A percentile compares a stretch with the other conserved stretches of the same genome.
Evolutionary conservation across 2,329 filamentous ascomycete genomes (phyloP).

Genomic region (Nemania sp.): DNA sequence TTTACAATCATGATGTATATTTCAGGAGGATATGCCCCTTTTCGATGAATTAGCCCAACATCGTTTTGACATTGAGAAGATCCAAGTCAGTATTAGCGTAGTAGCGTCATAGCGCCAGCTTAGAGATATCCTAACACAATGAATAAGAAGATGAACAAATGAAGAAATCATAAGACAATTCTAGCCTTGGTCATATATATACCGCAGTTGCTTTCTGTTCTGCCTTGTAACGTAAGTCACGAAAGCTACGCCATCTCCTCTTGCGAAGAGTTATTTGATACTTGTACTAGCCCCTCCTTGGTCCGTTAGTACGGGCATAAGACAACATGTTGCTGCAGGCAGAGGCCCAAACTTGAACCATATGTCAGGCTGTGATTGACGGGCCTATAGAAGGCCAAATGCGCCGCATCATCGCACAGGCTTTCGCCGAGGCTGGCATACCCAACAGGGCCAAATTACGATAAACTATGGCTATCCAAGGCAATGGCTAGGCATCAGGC

Average conservation of each 20-base stretch:
- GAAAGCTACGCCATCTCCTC: background rate
- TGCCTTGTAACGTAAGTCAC: background rate
- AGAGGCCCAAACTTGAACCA: too few relatives aligned
- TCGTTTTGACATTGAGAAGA: background rate
- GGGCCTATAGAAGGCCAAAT: too few relatives aligned
- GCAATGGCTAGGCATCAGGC: too few relatives aligned
- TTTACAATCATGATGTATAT: conserved; percentile 26
- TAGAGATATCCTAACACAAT: conserved; percentile 17
- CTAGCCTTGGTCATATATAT: background rate
- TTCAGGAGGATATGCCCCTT: conserved; percentile 10
- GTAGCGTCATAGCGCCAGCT: conserved; percentile 19
- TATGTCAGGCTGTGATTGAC: too few relatives aligned
- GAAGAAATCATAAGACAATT: background rate
- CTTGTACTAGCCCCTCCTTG: too few relatives aligned
- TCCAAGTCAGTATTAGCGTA: conserved; percentile 8
- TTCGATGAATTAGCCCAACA: conserved; percentile 5
- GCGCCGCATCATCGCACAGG: too few relatives aligned
- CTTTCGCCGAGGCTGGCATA: too few relatives aligned
- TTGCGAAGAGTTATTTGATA: too few relatives aligned
- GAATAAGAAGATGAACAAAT: conserved; percentile 20
- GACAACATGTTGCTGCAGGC: too few relatives aligned
- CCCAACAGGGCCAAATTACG: too few relatives aligned
- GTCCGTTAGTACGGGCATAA: too few relatives aligned
- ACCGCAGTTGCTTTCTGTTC: background rate
- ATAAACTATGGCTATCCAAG: too few relatives aligned